These are phyloP conservation scores for Aspergillus sparsus DNA, from an alignment of 495 filamentous ascomycete genomes.

Conservation along the genomic window DNA sequence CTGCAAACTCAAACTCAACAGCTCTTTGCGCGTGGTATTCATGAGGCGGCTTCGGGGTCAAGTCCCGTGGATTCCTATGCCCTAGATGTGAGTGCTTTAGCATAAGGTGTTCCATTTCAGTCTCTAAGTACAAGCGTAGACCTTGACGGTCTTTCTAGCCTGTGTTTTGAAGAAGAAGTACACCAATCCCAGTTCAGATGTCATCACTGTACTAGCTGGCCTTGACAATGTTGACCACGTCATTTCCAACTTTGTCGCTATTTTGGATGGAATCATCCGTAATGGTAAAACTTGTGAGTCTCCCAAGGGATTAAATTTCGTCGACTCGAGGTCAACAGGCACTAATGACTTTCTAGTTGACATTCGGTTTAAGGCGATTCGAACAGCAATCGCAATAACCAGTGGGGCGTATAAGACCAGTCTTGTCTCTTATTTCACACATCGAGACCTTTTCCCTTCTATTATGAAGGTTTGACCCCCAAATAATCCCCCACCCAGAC, in stretches of 20 bases:
- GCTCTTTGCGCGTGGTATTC: conserved; percentile 72
- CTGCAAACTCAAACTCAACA: conserved; percentile 74
- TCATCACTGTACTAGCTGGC: conserved; percentile 85
- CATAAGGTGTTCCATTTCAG: conserved; percentile 8
- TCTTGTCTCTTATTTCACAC: conserved; percentile 90
- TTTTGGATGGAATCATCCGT: conserved; percentile 77
- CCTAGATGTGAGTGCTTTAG: conserved; percentile 69
- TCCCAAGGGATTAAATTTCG: conserved; percentile 4
- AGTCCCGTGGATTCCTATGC: conserved; percentile 73
- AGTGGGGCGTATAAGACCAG: conserved; percentile 93
- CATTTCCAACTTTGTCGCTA: conserved; percentile 84
- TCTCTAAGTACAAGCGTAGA: conserved; percentile 60
- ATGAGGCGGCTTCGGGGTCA: conserved; percentile 62
- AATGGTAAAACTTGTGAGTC: conserved; percentile 70
- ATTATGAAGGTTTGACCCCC: conserved; percentile 77
- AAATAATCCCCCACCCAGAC: background rate
- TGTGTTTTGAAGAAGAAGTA: conserved; percentile 83
- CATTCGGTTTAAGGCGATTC: conserved; percentile 75
- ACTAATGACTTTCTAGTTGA: conserved; percentile 52
- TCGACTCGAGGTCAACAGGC: background rate
- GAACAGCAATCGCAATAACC: conserved; percentile 79
- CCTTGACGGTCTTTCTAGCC: conserved; percentile 83
- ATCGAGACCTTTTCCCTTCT: conserved; percentile 89
- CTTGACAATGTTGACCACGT: conserved; percentile 82
- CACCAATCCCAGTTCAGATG: conserved; percentile 93